A percentile compares a stretch with the other conserved stretches of the same genome.
phyloP scores from a whole-genome alignment of 2,329 filamentous ascomycete species.

The Fusarium phyllophilum region DNA sequence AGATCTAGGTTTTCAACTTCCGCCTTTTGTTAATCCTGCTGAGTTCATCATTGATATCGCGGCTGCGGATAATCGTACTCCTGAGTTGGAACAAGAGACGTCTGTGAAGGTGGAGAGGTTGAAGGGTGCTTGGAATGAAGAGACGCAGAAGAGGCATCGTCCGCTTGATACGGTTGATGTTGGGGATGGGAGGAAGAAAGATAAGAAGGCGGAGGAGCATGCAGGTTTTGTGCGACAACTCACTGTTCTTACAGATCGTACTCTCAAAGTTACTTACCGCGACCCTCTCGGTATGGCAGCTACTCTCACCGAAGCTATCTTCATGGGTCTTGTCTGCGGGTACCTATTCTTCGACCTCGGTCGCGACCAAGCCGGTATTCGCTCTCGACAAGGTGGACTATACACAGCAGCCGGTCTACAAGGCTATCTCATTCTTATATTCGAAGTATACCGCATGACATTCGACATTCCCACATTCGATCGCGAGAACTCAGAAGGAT shows the following conservation, averaged over 20 bases:
- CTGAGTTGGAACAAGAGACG: slow-evolving; percentile 71
- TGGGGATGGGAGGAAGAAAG: slow-evolving; percentile 24
- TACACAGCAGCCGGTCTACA: slow-evolving; percentile 79
- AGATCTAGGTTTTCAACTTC: slow-evolving; percentile 67
- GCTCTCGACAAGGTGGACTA: slow-evolving; percentile 76
- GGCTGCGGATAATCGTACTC: slow-evolving; percentile 76
- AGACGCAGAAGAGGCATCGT: slow-evolving; percentile 46
- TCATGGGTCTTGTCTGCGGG: slow-evolving; percentile 77
- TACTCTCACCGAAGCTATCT: slow-evolving; percentile 73
- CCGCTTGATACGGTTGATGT: slow-evolving; percentile 25
- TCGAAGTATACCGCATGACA: slow-evolving; percentile 79
- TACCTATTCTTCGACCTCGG: slow-evolving; percentile 77
- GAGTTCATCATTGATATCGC: slow-evolving; percentile 80
- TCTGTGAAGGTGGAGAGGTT: slow-evolving; percentile 69
- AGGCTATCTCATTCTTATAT: slow-evolving; percentile 79
- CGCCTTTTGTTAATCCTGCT: slow-evolving; percentile 80
- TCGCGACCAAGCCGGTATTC: slow-evolving; percentile 74
- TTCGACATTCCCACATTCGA: slow-evolving; percentile 81
- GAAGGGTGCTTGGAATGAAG: slow-evolving; percentile 66
- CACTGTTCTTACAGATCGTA: slow-evolving; percentile 73
- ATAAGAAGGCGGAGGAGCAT: slow-evolving; percentile 50
- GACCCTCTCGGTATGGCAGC: slow-evolving; percentile 81
- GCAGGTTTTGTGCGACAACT: slow-evolving; percentile 71
- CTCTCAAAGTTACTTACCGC: slow-evolving; percentile 76
- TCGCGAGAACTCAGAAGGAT: slow-evolving; percentile 77